phyloP scores from a whole-genome alignment of 441 rosid species.

The Macaranga tanarius region DNA sequence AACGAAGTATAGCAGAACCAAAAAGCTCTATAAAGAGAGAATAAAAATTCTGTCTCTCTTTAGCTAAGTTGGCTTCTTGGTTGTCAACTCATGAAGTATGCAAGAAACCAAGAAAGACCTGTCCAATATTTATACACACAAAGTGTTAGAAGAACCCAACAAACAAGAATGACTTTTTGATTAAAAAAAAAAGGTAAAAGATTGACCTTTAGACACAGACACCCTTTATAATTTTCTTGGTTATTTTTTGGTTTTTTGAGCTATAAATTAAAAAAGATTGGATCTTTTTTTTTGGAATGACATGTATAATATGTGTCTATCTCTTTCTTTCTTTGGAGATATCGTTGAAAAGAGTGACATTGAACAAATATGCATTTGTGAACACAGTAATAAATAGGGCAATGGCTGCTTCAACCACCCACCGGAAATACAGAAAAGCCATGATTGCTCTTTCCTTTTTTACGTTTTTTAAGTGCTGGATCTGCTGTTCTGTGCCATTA shows the following conservation, averaged over 20 bases:
- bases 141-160: too few species aligned
- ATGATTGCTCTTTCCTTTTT: neutral
- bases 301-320: too few species aligned
- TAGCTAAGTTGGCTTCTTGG: neutral
- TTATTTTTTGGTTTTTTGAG: neutral
- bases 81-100: neutral
- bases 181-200: too few species aligned
- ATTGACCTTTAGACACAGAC: neutral
- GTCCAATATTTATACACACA: conserved; percentile 38
- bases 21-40: too few species aligned
- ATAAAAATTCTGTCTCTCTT: neutral
- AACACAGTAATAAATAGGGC: neutral
- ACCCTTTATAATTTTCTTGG: neutral
- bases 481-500: neutral
- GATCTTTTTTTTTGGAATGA: too few species aligned
- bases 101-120: neutral
- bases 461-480: neutral
- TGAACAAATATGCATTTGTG: neutral
- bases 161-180: too few species aligned
- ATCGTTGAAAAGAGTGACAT: conserved; percentile 35
- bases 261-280: neutral
- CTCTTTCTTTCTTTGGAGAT: conserved; percentile 16
- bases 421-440: conserved; percentile 25
- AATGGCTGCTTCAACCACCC: conserved; percentile 33
- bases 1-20: neutral